Base-by-base conservation (phyloP, 306 rosid species). In the Pyrus betulifolia region DNA sequence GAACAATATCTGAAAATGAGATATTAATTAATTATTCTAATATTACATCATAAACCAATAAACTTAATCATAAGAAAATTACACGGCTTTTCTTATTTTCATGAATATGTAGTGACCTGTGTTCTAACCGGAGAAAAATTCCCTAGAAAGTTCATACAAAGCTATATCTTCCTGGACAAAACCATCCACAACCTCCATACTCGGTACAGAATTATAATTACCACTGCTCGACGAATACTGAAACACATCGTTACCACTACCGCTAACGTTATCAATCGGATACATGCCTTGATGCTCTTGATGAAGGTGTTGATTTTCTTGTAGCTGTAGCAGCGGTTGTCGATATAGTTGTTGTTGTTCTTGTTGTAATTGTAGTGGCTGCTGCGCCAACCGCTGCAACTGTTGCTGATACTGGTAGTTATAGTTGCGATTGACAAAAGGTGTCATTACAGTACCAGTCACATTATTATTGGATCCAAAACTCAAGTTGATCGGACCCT, bases 401-500 rank as follows among this genome's bases (percentile, higher is more conserved):
- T 72, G 78, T 40, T 83, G 87, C 44, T 52, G 80, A 23, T 69
- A 55, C 72, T 69, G 59, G 79, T 61, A 13, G 44, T 35, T 70
- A 54, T 21, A 69, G 74, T 27, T 42, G 14, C 33, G 46, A 28
- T 46, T 74, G 11, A 9, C 78, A 28, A 28, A 74, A 11, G 77
- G 77, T 18, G 59, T 59, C 42, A 27, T 25, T 12, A 4, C 66
- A 70, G 67, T 23, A 71, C 65, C 61, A 51, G 14, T 31, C n/a
- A 44, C 5, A 61, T 30, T 44, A 77, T 52, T 71, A 67, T 8
- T 86, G 84, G 74, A 59, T 72, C 87, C 87, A 70, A 91, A 91
- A 68, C 84, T 87, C 68, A 91, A 79, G 87, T 88, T 89, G 75
- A 89, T 83, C 45, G 97, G 95, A 3, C 97, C 97, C 73, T 74